Evolutionary conservation across 78 protist species (phyloP).

Genomic region (Cavenderia fasciculata): DNA sequence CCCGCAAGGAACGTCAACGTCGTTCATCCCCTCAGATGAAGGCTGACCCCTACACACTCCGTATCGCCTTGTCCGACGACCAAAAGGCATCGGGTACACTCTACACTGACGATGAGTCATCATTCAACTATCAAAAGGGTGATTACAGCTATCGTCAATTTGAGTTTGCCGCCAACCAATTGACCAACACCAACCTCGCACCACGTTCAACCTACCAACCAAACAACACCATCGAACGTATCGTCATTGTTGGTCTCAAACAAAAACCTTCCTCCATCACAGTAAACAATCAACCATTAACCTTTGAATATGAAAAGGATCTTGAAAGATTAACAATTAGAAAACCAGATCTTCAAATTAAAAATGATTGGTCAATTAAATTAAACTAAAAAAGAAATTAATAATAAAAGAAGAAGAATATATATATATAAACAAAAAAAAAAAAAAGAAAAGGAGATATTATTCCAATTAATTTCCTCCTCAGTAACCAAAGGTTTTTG

Average conservation of each 20-base stretch:
- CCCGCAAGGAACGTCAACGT: constrained; percentile 89
- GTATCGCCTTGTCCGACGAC: constrained; percentile 74
- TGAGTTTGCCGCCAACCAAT: constrained; percentile 11
- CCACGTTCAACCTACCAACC: neutral
- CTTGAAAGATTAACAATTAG: constrained; percentile 19
- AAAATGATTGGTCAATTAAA: constrained; percentile 4
- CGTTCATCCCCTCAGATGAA: constrained; percentile 82
- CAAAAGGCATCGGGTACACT: constrained; percentile 83
- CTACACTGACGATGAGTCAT: constrained; percentile 90
- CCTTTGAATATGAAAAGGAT: constrained; percentile 38
- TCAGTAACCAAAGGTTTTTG: too few species aligned
- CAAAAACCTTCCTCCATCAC: neutral
- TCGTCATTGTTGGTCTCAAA: constrained; percentile 73
- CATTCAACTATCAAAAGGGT: constrained; percentile 69
- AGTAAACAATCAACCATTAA: neutral
- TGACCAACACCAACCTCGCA: constrained; percentile 4
- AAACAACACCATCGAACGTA: constrained; percentile 41
- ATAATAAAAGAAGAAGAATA: neutral
- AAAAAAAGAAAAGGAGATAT: neutral
- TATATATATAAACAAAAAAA: neutral
- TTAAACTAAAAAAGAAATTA: too few species aligned
- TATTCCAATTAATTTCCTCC: neutral
- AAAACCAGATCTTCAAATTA: constrained; percentile 57
- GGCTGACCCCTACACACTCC: constrained; percentile 95
- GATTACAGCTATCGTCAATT: constrained; percentile 55